Evolutionary conservation across 2,329 filamentous ascomycete species (phyloP).

Genomic region (Phyllosticta citrichinensis): DNA sequence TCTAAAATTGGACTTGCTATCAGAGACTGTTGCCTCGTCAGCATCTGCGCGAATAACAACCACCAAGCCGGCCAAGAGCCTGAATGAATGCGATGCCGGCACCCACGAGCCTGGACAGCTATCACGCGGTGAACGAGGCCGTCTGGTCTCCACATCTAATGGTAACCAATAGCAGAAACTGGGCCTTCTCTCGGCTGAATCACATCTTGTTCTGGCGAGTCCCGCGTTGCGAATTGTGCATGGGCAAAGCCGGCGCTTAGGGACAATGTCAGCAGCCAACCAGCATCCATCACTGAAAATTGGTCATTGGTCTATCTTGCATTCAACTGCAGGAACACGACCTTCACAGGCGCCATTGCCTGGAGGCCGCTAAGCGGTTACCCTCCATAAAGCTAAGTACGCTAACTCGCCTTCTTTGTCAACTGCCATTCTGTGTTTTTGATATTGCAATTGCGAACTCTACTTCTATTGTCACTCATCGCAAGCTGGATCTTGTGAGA

Average conservation of each 20-base stretch:
- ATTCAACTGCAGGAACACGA: not conserved
- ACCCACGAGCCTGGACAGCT: not conserved
- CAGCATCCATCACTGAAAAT: not conserved
- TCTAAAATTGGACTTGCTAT: not conserved
- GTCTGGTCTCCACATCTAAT: not conserved
- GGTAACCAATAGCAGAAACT: not conserved
- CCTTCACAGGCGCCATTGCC: not conserved
- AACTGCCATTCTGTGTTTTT: not conserved
- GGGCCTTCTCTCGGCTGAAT: not conserved
- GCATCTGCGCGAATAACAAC: not conserved
- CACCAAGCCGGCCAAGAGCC: not conserved
- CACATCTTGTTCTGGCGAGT: not conserved
- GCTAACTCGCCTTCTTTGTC: not conserved
- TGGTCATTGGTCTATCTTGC: not conserved
- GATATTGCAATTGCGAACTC: not conserved
- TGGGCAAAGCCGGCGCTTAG: not conserved
- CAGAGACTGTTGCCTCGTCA: not conserved
- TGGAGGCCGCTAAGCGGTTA: not conserved
- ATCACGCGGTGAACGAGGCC: not conserved
- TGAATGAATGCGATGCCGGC: not conserved
- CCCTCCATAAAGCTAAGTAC: not conserved
- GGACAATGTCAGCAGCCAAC: not conserved
- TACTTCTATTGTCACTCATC: not conserved
- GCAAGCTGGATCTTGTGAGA: constrained; percentile 7
- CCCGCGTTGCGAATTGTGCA: not conserved